phyloP scores from a whole-genome alignment of 768 basidiomycete genomes.

The Boletus eberwhitei region DNA sequence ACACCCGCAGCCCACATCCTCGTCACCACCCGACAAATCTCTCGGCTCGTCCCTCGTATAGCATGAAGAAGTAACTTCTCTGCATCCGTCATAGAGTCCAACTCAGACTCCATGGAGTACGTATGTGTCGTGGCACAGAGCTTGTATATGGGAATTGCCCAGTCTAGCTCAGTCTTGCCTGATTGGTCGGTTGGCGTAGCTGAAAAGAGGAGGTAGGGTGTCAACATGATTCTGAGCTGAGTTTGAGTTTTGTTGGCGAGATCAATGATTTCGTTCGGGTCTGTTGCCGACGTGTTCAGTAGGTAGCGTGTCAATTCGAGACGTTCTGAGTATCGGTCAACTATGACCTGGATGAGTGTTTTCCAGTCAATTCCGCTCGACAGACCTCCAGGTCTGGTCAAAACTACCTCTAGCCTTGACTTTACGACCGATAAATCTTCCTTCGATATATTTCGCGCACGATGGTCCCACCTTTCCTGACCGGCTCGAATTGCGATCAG shows the following conservation, averaged over 20 bases:
- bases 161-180: conserved; percentile 7
- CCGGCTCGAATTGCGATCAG: conserved; percentile 25
- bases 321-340: conserved; percentile 32
- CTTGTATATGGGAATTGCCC: conserved; percentile 32
- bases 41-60: conserved; percentile 35
- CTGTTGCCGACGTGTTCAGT: conserved; percentile 10
- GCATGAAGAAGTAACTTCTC: conserved; percentile 27
- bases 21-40: conserved; percentile 46
- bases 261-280: conserved; percentile 3
- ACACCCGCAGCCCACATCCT: conserved; percentile 46
- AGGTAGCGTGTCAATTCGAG: conserved; percentile 27
- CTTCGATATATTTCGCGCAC: conserved; percentile 23
- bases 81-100: conserved; percentile 22
- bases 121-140: conserved; percentile 31
- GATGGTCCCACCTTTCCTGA: conserved; percentile 31
- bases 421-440: conserved; percentile 18
- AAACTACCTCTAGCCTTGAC: conserved; percentile 5
- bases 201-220: conserved; percentile 26
- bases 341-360: conserved; percentile 25
- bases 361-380: conserved; percentile 35
- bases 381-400: conserved; percentile 8
- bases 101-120: background rate
- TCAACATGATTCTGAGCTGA: conserved; percentile 27
- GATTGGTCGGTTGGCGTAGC: conserved; percentile 3
- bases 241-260: conserved; percentile 10